A percentile compares a stretch with the other conserved stretches of the same genome.
phyloP scores from a whole-genome alignment of 192 early-diverging fungal genomes.

The Backusella luteola region DNA sequence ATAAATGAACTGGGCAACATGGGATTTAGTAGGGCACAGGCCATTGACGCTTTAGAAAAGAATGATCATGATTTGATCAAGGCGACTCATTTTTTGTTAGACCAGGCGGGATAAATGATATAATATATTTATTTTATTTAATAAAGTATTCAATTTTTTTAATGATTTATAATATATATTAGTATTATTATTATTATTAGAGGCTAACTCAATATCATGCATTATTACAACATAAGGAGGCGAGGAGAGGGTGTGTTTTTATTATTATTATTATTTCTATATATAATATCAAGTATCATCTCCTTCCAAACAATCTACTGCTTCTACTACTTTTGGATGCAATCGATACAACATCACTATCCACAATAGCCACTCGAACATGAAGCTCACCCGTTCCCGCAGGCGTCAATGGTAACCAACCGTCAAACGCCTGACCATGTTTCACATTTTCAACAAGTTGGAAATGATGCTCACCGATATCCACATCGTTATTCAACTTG shows the following conservation, averaged over 20 bases:
- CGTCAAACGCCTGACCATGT: conserved; percentile 26
- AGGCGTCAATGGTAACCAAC: conserved; percentile 35
- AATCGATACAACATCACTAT: not conserved
- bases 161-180: not conserved
- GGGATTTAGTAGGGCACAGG: conserved; percentile 72
- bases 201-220: not conserved
- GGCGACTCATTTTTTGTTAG: conserved; percentile 77
- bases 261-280: not conserved
- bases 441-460: conserved; percentile 50
- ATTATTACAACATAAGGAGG: not conserved
- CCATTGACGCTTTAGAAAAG: conserved; percentile 68
- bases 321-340: conserved; percentile 9
- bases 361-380: conserved; percentile 39
- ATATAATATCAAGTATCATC: not conserved
- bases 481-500: conserved; percentile 54
- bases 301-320: conserved; percentile 9
- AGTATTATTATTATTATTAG: not conserved
- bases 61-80: conserved; percentile 72
- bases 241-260: not conserved
- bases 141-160: too few relatives aligned
- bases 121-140: not conserved
- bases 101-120: conserved; percentile 26
- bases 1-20: conserved; percentile 58
- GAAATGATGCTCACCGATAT: conserved; percentile 61
- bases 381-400: conserved; percentile 34